phyloP scores from a whole-genome alignment of 345 rosid species.

The Eutrema japonicum region DNA sequence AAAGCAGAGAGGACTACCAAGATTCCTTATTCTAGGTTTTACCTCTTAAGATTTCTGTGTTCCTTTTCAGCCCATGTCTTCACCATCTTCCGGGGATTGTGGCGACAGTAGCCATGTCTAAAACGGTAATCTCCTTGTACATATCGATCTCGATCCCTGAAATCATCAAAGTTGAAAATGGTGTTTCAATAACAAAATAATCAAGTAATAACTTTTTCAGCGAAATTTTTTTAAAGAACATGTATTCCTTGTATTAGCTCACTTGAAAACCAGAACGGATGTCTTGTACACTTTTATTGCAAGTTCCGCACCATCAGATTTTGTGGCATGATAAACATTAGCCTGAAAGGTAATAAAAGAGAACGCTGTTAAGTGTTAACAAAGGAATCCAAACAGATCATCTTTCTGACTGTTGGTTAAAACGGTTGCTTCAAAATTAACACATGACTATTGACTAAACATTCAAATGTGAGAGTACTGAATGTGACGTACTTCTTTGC shows the following conservation, averaged over 20 bases:
- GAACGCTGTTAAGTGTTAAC: background rate
- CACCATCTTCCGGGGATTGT: slow-evolving; percentile 98
- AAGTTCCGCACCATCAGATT: slow-evolving; percentile 79
- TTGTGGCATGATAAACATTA: slow-evolving; percentile 95
- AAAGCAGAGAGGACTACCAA: background rate
- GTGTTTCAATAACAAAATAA: background rate
- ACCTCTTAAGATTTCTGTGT: slow-evolving; percentile 95
- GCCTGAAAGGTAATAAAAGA: slow-evolving; percentile 55
- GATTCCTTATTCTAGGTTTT: slow-evolving; percentile 2
- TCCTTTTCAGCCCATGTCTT: slow-evolving; percentile 99
- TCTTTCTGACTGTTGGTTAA: background rate
- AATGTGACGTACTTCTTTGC: slow-evolving; percentile 71
- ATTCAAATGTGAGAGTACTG: background rate
- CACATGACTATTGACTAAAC: background rate
- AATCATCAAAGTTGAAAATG: slow-evolving; percentile 28
- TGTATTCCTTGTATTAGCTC: slow-evolving; percentile 34
- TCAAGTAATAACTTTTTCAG: background rate
- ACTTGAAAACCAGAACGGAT: slow-evolving; percentile 89
- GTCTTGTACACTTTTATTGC: slow-evolving; percentile 97
- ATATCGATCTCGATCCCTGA: slow-evolving; percentile 92
- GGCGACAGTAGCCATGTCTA: slow-evolving; percentile 91
- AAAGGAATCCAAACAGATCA: background rate
- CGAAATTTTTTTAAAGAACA: background rate
- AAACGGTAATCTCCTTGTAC: slow-evolving; percentile 98
- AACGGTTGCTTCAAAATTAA: background rate